These are phyloP conservation scores for Daedalea quercina DNA, from an alignment of 768 basidiomycete species.

Conservation along the genomic window DNA sequence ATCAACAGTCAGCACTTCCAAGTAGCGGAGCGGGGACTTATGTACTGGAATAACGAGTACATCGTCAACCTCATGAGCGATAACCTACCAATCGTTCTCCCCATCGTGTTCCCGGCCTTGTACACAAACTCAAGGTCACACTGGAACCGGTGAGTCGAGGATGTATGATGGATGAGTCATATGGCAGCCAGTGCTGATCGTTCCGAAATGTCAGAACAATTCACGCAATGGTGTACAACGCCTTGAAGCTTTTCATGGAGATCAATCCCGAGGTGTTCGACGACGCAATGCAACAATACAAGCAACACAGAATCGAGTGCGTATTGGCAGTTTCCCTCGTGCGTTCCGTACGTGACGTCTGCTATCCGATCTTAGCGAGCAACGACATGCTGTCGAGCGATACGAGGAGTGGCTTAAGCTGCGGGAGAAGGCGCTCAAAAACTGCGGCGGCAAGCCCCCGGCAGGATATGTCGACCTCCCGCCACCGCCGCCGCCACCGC, in stretches of 20 bases:
- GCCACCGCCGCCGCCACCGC: conserved; percentile 70
- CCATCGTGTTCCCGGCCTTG: conserved; percentile 94
- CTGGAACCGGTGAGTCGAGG: conserved; percentile 84
- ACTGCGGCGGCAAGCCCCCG: conserved; percentile 66
- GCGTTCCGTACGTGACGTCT: neutral
- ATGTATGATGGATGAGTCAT: no score
- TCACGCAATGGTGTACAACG: conserved; percentile 99
- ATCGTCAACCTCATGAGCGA: conserved; percentile 99
- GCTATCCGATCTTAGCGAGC: conserved; percentile 52
- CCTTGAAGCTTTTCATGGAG: conserved; percentile 97
- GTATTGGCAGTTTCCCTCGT: neutral
- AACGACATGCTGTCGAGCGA: conserved; percentile 75
- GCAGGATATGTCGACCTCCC: conserved; percentile 61
- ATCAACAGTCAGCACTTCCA: conserved; percentile 99
- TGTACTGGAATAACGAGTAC: conserved; percentile 99
- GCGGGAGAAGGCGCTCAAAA: conserved; percentile 68
- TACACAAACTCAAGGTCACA: conserved; percentile 95
- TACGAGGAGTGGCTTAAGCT: conserved; percentile 89
- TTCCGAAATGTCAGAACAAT: conserved; percentile 65
- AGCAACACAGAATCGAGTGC: conserved; percentile 78
- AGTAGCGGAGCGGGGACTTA: conserved; percentile 92
- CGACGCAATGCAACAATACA: conserved; percentile 89
- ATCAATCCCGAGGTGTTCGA: conserved; percentile 97
- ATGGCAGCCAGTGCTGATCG: conserved; percentile 2
- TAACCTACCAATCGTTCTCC: conserved; percentile 81